Evolutionary conservation across 345 rosid species (phyloP).

Genomic region (Aurinia saxatilis): DNA sequence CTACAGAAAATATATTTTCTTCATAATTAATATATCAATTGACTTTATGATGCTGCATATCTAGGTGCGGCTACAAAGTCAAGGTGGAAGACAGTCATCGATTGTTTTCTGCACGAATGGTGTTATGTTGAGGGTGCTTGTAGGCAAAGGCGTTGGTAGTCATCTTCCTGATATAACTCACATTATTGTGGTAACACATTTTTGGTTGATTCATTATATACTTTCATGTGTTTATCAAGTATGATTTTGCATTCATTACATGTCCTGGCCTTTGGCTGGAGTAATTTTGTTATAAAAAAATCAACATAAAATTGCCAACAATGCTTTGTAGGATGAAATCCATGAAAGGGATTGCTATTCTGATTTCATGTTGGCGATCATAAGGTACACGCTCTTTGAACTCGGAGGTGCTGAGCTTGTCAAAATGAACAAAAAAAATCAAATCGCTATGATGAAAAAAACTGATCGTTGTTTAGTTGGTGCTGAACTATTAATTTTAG

Average conservation of each 20-base stretch:
- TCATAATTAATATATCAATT: not conserved
- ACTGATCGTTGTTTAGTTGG: not conserved
- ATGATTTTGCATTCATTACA: not conserved
- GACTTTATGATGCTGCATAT: slow-evolving; percentile 13
- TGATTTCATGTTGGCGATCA: slow-evolving; percentile 84
- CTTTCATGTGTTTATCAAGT: not conserved
- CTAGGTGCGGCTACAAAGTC: slow-evolving; percentile 84
- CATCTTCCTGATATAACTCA: slow-evolving; percentile 66
- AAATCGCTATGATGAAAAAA: not conserved
- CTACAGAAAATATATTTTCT: not conserved
- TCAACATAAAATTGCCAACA: not conserved
- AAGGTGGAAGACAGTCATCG: slow-evolving; percentile 79
- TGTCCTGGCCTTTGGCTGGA: not conserved
- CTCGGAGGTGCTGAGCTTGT: slow-evolving; percentile 1
- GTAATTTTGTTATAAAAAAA: not conserved
- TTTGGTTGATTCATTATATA: not conserved
- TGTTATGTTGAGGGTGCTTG: slow-evolving; percentile 70
- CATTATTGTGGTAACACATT: slow-evolving; percentile 77
- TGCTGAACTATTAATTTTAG: not conserved
- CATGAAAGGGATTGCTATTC: slow-evolving; percentile 96
- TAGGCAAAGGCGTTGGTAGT: slow-evolving; percentile 44
- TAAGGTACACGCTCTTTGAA: slow-evolving; percentile 52
- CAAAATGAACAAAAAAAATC: not conserved
- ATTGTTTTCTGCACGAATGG: slow-evolving; percentile 96
- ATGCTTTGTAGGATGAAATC: slow-evolving; percentile 80